phyloP scores from a whole-genome alignment of 345 rosid species.

The Eucalyptus leucophloia region DNA sequence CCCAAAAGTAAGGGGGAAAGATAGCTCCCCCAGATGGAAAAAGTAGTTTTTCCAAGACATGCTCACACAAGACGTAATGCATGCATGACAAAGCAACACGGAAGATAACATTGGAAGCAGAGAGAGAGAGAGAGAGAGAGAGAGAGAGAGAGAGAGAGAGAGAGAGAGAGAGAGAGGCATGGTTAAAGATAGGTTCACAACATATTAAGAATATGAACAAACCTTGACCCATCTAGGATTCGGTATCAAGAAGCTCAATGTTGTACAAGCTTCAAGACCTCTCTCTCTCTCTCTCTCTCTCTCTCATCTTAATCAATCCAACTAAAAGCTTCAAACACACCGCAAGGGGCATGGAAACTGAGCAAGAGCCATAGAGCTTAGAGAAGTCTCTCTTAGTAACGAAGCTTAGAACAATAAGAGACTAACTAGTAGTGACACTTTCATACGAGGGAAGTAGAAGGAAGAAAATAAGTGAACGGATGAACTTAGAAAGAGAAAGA shows the following conservation, averaged over 20 bases:
- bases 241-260: background rate
- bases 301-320: background rate
- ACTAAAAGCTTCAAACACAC: background rate
- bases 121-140: background rate
- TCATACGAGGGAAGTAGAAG: background rate
- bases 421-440: background rate
- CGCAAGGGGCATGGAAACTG: background rate
- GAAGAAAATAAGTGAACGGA: background rate
- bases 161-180: background rate
- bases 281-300: background rate
- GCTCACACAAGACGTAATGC: background rate
- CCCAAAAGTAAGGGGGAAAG: background rate
- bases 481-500: background rate
- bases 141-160: background rate
- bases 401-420: background rate
- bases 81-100: background rate
- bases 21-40: background rate
- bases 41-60: background rate
- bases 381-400: background rate
- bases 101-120: background rate
- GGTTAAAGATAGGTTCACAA: background rate
- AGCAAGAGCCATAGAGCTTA: background rate
- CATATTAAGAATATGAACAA: background rate
- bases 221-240: background rate
- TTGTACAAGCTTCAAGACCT: background rate